These are phyloP conservation scores for Ogataea nitratoaversa DNA, from an alignment of 805 yeast genomes.

Conservation along the genomic window DNA sequence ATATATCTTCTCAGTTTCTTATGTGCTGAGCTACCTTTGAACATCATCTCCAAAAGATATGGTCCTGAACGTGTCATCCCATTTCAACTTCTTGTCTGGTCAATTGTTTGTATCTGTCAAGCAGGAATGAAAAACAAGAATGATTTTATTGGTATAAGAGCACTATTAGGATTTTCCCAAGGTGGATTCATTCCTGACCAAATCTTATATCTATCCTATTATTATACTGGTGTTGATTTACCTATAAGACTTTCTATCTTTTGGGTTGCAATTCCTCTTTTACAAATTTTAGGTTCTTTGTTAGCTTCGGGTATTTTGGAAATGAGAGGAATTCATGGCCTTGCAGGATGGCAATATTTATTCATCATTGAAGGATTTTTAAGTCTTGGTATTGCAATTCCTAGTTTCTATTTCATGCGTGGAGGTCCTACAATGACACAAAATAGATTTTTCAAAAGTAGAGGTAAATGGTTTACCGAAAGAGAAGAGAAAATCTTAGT, in stretches of 20 bases:
- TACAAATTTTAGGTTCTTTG: conserved; percentile 19
- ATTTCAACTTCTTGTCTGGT: conserved; percentile 39
- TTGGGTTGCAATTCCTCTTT: conserved; percentile 32
- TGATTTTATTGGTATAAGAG: conserved; percentile 38
- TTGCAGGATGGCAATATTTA: conserved; percentile 30
- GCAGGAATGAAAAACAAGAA: conserved; percentile 37
- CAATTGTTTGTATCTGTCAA: conserved; percentile 37
- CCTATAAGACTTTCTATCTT: conserved; percentile 12
- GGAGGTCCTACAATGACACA: conserved; percentile 16
- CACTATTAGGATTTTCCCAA: conserved; percentile 38
- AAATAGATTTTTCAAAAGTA: conserved; percentile 27
- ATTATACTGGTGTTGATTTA: conserved; percentile 13
- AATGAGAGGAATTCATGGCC: conserved; percentile 22
- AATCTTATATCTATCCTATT: conserved; percentile 14
- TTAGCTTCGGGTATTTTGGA: conserved; percentile 15
- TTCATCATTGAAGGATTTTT: conserved; percentile 30
- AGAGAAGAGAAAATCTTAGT: conserved; percentile 50
- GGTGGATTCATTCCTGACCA: conserved; percentile 35
- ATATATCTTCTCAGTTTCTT: conserved; percentile 35
- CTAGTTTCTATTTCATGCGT: conserved; percentile 16
- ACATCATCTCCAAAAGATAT: conserved; percentile 38
- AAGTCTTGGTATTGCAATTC: conserved; percentile 32
- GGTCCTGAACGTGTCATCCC: conserved; percentile 36
- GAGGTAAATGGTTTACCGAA: conserved; percentile 46
- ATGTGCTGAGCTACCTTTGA: conserved; percentile 40